Base-by-base conservation (phyloP, 257 asterid genomes). In the Thymus mandschuricus region DNA sequence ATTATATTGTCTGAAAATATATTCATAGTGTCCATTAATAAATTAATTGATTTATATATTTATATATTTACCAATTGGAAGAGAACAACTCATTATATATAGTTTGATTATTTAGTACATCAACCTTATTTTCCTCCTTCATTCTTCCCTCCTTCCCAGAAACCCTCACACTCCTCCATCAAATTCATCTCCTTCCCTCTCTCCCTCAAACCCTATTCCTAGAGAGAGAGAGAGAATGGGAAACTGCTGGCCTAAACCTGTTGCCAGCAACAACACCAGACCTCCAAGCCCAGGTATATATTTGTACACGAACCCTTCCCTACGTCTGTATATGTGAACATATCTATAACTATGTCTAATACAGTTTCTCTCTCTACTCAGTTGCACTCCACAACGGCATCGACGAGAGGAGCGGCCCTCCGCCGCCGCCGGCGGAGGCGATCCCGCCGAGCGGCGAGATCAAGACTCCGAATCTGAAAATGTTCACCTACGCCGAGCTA, bases 181-280 rank as follows among this genome's bases (percentile, higher is more conserved):
- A 33, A 10, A 12, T 10, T 10, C 1, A 0, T 38, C 15, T 8
- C 12, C 3, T 45, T 15, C 57, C 15, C 12, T 46, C 51, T 34
- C 34, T 5, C 44, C 49, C 4, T 44, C 60, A 50, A 59, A 9
- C 3, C 10, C 2, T 7, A 44, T 38, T 38, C 33, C 12, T 58
- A 60, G 48, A 74, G 66, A 40, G 41, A 31, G 74, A 73, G 50
- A 34, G 71, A 50, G 31, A 51, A 85, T 85, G 89, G 89, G 89
- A 7, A 82, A 56, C 64, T 85, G 89, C 81, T 85, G 82, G 80
- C 78, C 84, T 1, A 76, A 78, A 63, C 86, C 89, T 27, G 61
- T 76, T 9, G 74, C 75, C 45, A 31, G 55, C 51, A 45, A 33
- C 38, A 66, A 13, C 77, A 76, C 63, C 78, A 70, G 58, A 49